Conservation (phyloP, 164 flowering plant species). For the Tinospora cordifolia region DNA sequence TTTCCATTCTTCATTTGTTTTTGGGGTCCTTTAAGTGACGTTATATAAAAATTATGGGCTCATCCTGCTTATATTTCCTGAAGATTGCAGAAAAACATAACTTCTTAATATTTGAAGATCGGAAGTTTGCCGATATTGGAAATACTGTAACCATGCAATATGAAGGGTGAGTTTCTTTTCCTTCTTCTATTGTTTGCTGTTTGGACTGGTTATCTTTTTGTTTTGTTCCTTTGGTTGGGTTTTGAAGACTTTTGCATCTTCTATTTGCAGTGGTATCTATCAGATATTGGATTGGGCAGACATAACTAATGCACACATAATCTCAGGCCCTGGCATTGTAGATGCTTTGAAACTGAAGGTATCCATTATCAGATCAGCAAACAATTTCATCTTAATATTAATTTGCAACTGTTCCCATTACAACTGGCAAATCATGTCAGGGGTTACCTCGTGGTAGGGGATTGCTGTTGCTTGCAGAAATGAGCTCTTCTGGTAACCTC, state of each 20-base stretch:
- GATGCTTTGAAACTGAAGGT: constrained; percentile 95
- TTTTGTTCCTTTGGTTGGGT: neutral
- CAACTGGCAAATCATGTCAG: constrained; percentile 25
- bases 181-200: neutral
- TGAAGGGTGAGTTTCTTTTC: constrained; percentile 59
- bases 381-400: neutral
- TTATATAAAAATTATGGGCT: constrained; percentile 7
- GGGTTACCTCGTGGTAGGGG: constrained; percentile 92
- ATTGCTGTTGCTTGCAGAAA: constrained; percentile 86
- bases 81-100: constrained; percentile 92
- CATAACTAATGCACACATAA: constrained; percentile 85
- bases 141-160: constrained; percentile 98
- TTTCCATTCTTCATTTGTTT: neutral
- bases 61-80: constrained; percentile 12
- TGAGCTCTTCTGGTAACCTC: constrained; percentile 96
- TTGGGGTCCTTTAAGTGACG: neutral
- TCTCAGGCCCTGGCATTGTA: constrained; percentile 94
- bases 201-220: neutral
- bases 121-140: constrained; percentile 98
- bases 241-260: constrained; percentile 5
- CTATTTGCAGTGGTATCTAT: constrained; percentile 63
- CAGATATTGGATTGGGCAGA: constrained; percentile 96
- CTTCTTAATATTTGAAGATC: constrained; percentile 92
- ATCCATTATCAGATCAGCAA: neutral
- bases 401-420: neutral